phyloP scores from a whole-genome alignment of 2,329 filamentous ascomycete genomes.

The Venturia oleaginea region DNA sequence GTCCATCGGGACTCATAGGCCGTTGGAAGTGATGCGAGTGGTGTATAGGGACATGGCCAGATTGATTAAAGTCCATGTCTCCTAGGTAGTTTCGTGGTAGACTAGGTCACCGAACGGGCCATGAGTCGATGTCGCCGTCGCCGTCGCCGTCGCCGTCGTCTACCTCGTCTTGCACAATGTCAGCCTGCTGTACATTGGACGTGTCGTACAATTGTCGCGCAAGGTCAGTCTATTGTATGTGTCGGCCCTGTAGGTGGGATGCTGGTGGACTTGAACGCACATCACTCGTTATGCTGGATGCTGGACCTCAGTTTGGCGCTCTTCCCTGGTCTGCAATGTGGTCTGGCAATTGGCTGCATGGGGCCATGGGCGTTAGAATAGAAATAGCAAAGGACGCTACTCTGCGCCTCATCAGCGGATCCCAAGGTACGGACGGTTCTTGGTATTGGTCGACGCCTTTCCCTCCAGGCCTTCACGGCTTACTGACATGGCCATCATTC shows the following conservation, averaged over 20 bases:
- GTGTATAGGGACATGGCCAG: slow-evolving; percentile 8
- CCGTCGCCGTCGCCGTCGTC: neutral
- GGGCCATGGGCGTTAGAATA: neutral
- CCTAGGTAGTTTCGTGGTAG: neutral
- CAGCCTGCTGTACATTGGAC: neutral
- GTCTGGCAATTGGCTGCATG: neutral
- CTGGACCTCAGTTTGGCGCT: neutral
- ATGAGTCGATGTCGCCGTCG: neutral
- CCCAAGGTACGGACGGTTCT: neutral
- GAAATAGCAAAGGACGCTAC: neutral
- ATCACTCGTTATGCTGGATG: neutral
- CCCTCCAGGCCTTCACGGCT: neutral
- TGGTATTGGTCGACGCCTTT: neutral
- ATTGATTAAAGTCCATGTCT: slow-evolving; percentile 13
- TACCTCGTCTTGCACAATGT: neutral
- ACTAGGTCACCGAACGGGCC: neutral
- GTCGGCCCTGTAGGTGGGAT: neutral
- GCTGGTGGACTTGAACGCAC: neutral
- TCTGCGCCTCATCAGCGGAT: neutral
- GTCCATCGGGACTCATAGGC: neutral
- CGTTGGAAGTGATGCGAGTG: slow-evolving; percentile 7
- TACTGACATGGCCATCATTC: neutral
- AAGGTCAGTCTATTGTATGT: neutral
- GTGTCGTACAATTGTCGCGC: neutral
- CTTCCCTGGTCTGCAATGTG: neutral